phyloP scores from a whole-genome alignment of 192 early-diverging fungal species.

The Backusella sp. region DNA sequence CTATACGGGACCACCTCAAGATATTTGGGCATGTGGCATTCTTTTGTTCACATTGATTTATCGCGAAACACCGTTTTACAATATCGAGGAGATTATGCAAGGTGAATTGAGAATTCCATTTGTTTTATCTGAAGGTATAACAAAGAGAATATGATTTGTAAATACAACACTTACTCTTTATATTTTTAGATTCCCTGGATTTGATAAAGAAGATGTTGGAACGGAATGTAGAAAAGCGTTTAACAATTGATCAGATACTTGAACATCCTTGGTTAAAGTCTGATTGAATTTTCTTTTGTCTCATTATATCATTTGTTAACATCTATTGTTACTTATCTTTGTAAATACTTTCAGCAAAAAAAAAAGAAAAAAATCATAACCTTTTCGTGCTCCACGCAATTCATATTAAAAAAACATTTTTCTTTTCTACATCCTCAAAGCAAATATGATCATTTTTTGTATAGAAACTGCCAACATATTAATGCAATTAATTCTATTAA shows the following conservation, averaged over 20 bases:
- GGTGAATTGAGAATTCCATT: conserved; percentile 41
- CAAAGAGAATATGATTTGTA: not conserved
- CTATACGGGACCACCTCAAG: conserved; percentile 76
- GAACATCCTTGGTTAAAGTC: conserved; percentile 68
- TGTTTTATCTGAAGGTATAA: conserved; percentile 17
- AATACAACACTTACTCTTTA: not conserved
- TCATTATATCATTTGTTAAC: not conserved
- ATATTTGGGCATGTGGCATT: conserved; percentile 83
- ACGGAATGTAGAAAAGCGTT: conserved; percentile 64
- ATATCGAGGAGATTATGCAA: conserved; percentile 59
- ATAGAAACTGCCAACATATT: too few species aligned
- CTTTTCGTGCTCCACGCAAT: not conserved
- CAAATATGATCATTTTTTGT: not conserved
- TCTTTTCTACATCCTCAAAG: not conserved
- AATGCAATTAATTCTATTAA: too few species aligned
- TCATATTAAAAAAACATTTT: not conserved
- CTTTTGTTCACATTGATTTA: conserved; percentile 74
- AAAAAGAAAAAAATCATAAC: not conserved
- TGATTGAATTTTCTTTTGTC: not conserved
- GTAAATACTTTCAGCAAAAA: not conserved
- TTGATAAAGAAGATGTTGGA: conserved; percentile 73
- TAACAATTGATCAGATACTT: conserved; percentile 75
- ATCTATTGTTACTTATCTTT: not conserved
- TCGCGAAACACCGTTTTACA: conserved; percentile 72
- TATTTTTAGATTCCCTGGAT: conserved; percentile 46